These are phyloP conservation scores for Fomitopsis palustris DNA, from an alignment of 1,284 basidiomycete genomes.

Conservation along the genomic window DNA sequence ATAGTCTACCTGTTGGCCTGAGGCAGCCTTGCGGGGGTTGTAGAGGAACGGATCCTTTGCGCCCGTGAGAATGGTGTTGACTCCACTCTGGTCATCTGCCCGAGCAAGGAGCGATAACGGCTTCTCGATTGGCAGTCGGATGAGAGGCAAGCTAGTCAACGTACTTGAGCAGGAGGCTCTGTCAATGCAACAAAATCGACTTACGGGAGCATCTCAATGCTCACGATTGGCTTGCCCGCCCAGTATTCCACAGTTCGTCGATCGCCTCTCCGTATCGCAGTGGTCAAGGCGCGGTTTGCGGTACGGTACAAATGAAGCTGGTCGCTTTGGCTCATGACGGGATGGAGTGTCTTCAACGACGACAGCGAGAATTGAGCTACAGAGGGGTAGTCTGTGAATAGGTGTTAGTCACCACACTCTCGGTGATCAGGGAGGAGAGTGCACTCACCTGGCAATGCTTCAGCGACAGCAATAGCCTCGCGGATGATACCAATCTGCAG, in stretches of 20 bases:
- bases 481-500: constrained; percentile 88
- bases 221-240: constrained; percentile 76
- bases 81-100: constrained; percentile 32
- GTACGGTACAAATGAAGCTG: constrained; percentile 78
- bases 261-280: constrained; percentile 75
- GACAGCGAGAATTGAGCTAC: constrained; percentile 79
- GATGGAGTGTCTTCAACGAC: constrained; percentile 67
- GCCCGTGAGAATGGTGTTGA: constrained; percentile 48
- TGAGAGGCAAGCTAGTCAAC: constrained; percentile 57
- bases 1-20: constrained; percentile 48
- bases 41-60: constrained; percentile 82
- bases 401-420: neutral
- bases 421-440: neutral
- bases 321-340: constrained; percentile 64
- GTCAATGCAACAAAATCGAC: constrained; percentile 19
- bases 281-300: constrained; percentile 64
- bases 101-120: constrained; percentile 49
- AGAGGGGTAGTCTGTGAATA: constrained; percentile 59
- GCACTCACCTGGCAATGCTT: constrained; percentile 78
- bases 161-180: neutral
- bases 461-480: constrained; percentile 87
- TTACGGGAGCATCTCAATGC: constrained; percentile 75
- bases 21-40: constrained; percentile 69
- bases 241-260: constrained; percentile 74
- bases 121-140: constrained; percentile 74